Evolutionary conservation across 2,329 filamentous ascomycete genomes (phyloP).

Genomic region (Xylariaceae sp.): DNA sequence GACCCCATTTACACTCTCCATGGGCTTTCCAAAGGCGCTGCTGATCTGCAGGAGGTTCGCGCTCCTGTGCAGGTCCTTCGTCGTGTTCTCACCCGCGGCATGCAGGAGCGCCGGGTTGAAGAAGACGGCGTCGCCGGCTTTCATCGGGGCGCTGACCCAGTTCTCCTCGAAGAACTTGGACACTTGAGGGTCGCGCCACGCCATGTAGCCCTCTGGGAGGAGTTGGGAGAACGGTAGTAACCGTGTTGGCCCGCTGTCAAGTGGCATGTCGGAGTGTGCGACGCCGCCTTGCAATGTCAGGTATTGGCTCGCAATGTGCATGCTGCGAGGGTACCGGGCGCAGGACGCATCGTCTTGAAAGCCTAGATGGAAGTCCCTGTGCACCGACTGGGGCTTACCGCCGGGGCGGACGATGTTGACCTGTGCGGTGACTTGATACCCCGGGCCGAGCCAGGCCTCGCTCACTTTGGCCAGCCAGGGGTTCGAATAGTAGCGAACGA

Average conservation of each 20-base stretch:
- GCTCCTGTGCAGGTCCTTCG: constrained; percentile 44
- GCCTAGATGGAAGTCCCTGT: constrained; percentile 62
- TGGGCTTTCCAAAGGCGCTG: constrained; percentile 59
- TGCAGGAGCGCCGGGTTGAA: constrained; percentile 63
- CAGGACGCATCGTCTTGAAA: constrained; percentile 51
- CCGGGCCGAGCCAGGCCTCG: constrained; percentile 55
- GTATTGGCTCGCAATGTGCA: constrained; percentile 52
- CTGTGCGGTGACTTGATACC: constrained; percentile 58
- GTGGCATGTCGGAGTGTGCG: constrained; percentile 58
- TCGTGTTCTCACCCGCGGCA: constrained; percentile 55
- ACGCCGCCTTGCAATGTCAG: constrained; percentile 61
- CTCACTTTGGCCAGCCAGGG: constrained; percentile 52
- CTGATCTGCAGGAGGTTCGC: constrained; percentile 62
- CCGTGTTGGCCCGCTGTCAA: constrained; percentile 55
- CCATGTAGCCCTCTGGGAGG: constrained; percentile 55
- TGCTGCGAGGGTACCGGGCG: constrained; percentile 45
- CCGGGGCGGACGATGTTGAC: constrained; percentile 60
- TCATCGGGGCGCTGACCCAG: constrained; percentile 49
- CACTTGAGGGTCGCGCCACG: constrained; percentile 52
- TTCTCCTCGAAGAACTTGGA: constrained; percentile 49
- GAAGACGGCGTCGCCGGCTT: constrained; percentile 57
- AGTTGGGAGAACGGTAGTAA: constrained; percentile 58
- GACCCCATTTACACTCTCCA: constrained; percentile 56
- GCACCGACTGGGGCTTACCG: constrained; percentile 52
- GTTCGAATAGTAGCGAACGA: constrained; percentile 57